Conservation (phyloP, 23 red algal species). For the Gracilaria domingensis region DNA sequence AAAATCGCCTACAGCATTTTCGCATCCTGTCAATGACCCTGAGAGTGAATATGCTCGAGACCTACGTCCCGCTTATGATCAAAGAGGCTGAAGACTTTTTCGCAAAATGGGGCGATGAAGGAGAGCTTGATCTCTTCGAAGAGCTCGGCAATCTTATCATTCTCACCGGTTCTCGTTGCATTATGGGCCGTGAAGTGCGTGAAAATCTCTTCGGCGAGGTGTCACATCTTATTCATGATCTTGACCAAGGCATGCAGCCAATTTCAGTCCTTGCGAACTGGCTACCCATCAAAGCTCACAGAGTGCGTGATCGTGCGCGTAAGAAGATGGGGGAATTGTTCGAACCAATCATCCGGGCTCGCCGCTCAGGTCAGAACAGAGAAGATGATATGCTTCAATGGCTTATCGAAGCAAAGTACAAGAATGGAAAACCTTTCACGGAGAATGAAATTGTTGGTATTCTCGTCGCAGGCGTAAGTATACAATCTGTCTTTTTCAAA, state of each 20-base stretch:
- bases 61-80: constrained; percentile 96
- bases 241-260: constrained; percentile 99
- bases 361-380: constrained; percentile 54
- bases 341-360: constrained; percentile 79
- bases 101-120: constrained; percentile 71
- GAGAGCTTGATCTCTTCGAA: constrained; percentile 85
- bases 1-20: constrained; percentile 92
- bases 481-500: not conserved
- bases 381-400: constrained; percentile 97
- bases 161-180: constrained; percentile 95
- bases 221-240: constrained; percentile 85
- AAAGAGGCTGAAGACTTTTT: constrained; percentile 89
- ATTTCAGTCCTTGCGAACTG: constrained; percentile 93
- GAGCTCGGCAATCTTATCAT: constrained; percentile 92
- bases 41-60: constrained; percentile 82
- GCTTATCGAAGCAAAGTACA: constrained; percentile 89
- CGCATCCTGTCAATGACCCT: constrained; percentile 87
- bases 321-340: constrained; percentile 84
- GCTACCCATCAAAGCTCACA: constrained; percentile 89
- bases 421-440: constrained; percentile 73
- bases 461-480: constrained; percentile 71
- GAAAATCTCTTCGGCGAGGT: constrained; percentile 98
- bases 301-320: constrained; percentile 79
- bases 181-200: constrained; percentile 96
- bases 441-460: constrained; percentile 90